A percentile compares a stretch with the other conserved stretches of the same genome.
Evolutionary conservation across 805 yeast species (phyloP).

Genomic region (Candida sithepensis): DNA sequence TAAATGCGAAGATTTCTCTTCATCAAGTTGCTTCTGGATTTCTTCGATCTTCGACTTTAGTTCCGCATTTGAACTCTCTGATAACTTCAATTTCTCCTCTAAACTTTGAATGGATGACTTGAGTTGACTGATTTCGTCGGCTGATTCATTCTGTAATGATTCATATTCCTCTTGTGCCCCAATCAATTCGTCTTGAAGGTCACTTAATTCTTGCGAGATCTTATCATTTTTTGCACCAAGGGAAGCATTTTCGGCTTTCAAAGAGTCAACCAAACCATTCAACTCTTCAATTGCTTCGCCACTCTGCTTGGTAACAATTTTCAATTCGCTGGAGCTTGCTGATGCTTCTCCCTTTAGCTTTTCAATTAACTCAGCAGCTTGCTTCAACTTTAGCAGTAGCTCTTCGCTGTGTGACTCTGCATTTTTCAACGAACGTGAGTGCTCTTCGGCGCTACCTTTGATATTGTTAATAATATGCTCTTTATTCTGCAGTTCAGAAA

Average conservation of each 20-base stretch:
- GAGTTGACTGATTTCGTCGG: conserved; percentile 24
- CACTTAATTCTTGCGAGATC: conserved; percentile 7
- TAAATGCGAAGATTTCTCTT: background rate
- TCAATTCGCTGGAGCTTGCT: conserved; percentile 12
- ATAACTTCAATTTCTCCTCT: conserved; percentile 13
- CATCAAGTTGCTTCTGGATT: conserved; percentile 36
- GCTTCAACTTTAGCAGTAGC: conserved; percentile 17
- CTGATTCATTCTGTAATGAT: conserved; percentile 18
- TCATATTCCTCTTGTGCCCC: conserved; percentile 19
- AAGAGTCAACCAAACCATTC: conserved; percentile 7
- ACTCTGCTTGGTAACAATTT: conserved; percentile 6
- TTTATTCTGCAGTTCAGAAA: conserved; percentile 18
- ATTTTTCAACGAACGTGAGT: conserved; percentile 21
- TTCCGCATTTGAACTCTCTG: conserved; percentile 7
- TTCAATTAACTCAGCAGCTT: conserved; percentile 28
- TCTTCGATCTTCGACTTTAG: conserved; percentile 15
- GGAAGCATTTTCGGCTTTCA: conserved; percentile 17
- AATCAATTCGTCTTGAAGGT: conserved; percentile 19
- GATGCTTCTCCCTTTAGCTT: conserved; percentile 24
- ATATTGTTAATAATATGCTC: conserved; percentile 25
- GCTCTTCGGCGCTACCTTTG: conserved; percentile 21
- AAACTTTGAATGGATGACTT: conserved; percentile 32
- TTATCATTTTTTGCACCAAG: conserved; percentile 17
- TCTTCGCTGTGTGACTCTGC: conserved; percentile 21
- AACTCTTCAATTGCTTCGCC: conserved; percentile 7